Evolutionary conservation across 495 filamentous ascomycete genomes (phyloP).

Genomic region (Thermothielavioides terrestris): DNA sequence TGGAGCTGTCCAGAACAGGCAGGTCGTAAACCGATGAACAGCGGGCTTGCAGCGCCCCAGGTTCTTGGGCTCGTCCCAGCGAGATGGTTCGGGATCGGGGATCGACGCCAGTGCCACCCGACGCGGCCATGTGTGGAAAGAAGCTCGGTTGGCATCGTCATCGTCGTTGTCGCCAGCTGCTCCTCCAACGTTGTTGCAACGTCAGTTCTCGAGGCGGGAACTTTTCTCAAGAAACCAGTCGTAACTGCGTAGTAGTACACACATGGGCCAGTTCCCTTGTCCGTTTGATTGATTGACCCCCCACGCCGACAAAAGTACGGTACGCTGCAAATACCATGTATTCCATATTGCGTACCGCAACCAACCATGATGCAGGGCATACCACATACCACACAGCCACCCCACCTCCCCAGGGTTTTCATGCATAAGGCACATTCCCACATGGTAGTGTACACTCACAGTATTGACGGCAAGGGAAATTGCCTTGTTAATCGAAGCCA

Average conservation of each 20-base stretch:
- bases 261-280: too few relatives aligned
- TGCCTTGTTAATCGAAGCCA: background rate
- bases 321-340: too few relatives aligned
- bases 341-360: too few relatives aligned
- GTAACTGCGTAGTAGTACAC: too few relatives aligned
- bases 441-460: too few relatives aligned
- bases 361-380: too few relatives aligned
- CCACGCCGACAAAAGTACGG: too few relatives aligned
- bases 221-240: too few relatives aligned
- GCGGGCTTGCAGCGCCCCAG: background rate
- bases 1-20: constrained; percentile 9
- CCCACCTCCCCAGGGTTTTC: too few relatives aligned
- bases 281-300: too few relatives aligned
- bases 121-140: constrained; percentile 3
- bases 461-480: constrained; percentile 7
- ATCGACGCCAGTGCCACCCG: constrained; percentile 12
- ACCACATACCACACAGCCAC: too few relatives aligned
- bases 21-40: constrained; percentile 5
- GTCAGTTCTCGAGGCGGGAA: background rate
- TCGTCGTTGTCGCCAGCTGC: background rate
- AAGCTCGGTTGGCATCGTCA: background rate
- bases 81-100: constrained; percentile 16
- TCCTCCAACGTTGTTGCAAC: background rate
- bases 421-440: too few relatives aligned
- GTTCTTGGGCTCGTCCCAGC: constrained; percentile 5